Conservation (phyloP, 352 stramenopile genomes). For the Thraustochytrium striatum region DNA sequence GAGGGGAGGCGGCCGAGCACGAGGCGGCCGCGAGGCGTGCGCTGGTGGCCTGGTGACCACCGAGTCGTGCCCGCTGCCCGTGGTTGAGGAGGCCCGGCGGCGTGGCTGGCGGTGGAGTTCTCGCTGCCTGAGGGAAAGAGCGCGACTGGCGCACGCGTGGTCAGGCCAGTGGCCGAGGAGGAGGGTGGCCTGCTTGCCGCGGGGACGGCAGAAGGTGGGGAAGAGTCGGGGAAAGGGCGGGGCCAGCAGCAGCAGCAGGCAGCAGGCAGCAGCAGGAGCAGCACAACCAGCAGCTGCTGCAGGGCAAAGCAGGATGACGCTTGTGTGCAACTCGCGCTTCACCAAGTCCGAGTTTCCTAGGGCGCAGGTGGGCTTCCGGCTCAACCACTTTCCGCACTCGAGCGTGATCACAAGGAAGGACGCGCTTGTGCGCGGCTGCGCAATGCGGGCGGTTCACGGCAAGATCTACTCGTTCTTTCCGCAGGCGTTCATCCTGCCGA, state of each 20-base stretch:
- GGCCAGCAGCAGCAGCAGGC: neutral
- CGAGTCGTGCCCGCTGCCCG: conserved; percentile 17
- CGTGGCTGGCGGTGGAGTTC: neutral
- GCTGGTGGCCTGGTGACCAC: too few relatives aligned
- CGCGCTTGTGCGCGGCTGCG: neutral
- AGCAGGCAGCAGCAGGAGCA: neutral
- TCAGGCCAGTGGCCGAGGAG: neutral
- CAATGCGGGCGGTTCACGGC: conserved; percentile 1
- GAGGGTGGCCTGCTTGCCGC: neutral
- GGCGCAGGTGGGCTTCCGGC: neutral
- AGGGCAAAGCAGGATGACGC: neutral
- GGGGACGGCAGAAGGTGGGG: neutral
- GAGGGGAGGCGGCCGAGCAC: too few relatives aligned
- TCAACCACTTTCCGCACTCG: conserved; percentile 47
- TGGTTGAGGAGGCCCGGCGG: neutral
- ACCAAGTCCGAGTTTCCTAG: neutral
- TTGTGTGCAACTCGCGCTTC: neutral
- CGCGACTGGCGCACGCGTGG: too few relatives aligned
- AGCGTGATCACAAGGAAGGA: conserved; percentile 29
- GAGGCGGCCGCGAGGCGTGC: too few relatives aligned
- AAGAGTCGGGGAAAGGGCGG: neutral
- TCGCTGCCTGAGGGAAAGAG: too few relatives aligned
- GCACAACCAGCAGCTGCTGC: neutral
- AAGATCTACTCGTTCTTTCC: conserved; percentile 23
- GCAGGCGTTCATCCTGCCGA: conserved; percentile 19